Base-by-base conservation (phyloP, 805 yeast genomes). In the Saturnispora sanitii region DNA sequence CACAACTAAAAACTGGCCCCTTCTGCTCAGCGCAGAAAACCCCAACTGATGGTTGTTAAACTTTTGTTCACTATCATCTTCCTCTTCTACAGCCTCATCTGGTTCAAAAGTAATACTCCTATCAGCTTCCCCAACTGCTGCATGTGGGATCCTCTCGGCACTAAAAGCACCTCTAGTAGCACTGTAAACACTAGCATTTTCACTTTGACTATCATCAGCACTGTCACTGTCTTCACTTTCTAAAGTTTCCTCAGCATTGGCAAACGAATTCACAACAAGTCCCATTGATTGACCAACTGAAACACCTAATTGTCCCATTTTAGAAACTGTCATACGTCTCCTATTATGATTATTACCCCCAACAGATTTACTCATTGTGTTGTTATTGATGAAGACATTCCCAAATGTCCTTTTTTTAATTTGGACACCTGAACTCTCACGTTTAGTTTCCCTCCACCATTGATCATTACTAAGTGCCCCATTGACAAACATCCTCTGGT, bases 1-100 rank as follows among this genome's bases (percentile, higher is more conserved):
- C 49, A 92, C 64, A 37, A 92, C 81, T 38, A 90, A 58, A 56
- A 88, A 95, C 58, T 90, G 98, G 25, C 49, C 45, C n/a, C 50
- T 26, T 3, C 48, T 25, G 4, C 44, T 37, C 43, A 45, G 37
- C 16, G 33, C 40, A 3, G 35, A 38, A 27, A 45, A 45, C 12
- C 30, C 22, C 11, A 42, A 6, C 16, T 27, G 16, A n/a, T 6
- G 6, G 30, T 27, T n/a, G 30, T 27, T n/a, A n/a, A n/a, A n/a
- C n/a, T n/a, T 39, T 4, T 36, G 36, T 17, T 38, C 39, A 3
- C 30, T 40, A 15, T 37, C 46, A 3, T 32, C 34, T 17, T 35
- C 42, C 9, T 40, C 42, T 4, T 21, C 26, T 6, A 16, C 16
- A 25, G 27, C 27, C 27, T 25, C 27, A 17, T 31, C 33, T 16